Evolutionary conservation across 345 rosid genomes (phyloP).

Genomic region (Salix koriyanagi): DNA sequence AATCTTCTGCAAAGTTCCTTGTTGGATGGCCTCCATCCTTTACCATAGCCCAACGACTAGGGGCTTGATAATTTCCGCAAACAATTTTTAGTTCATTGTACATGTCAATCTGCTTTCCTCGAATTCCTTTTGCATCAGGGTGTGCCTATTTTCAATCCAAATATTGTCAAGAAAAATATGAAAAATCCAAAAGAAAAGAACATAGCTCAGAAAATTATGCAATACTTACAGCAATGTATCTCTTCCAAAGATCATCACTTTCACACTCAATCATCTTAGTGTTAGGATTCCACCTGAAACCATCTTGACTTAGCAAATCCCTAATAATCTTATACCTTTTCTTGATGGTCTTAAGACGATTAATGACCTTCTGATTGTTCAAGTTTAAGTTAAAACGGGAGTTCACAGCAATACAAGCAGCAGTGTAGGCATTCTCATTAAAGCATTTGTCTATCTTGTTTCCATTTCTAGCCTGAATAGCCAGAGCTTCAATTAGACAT

Average conservation of each 20-base stretch:
- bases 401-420: constrained; percentile 74
- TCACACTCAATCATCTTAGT: constrained; percentile 65
- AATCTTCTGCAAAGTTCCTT: constrained; percentile 62
- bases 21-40: constrained; percentile 50
- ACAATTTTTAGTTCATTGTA: constrained; percentile 75
- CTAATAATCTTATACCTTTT: constrained; percentile 73
- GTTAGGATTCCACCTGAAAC: constrained; percentile 71
- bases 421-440: constrained; percentile 71
- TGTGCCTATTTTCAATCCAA: constrained; percentile 39
- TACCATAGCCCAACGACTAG: constrained; percentile 59
- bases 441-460: constrained; percentile 79
- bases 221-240: constrained; percentile 62
- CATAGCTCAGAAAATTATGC: neutral
- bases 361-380: constrained; percentile 76
- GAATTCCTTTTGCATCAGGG: constrained; percentile 74
- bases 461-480: constrained; percentile 73
- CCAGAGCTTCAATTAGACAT: constrained; percentile 80
- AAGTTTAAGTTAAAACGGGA: constrained; percentile 59
- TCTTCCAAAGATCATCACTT: constrained; percentile 75
- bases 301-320: constrained; percentile 73
- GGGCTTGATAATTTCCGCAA: constrained; percentile 75
- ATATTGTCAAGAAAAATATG: neutral
- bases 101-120: constrained; percentile 82
- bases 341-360: constrained; percentile 86
- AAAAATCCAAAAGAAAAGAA: neutral